Evolutionary conservation across 2,329 filamentous ascomycete species (phyloP).

Genomic region (Colletotrichum sp.): DNA sequence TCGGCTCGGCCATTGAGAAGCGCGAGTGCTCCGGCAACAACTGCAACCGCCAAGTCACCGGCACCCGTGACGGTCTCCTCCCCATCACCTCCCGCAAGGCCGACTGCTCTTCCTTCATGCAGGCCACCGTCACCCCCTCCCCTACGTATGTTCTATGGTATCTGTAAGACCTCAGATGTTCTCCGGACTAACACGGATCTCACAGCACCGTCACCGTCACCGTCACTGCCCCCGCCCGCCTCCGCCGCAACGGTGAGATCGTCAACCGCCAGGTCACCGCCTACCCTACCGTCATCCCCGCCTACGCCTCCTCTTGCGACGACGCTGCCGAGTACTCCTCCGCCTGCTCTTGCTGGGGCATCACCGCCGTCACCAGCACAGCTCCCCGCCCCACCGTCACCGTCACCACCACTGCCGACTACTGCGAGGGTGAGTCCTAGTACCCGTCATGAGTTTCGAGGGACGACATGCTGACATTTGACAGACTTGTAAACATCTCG

Average conservation of each 20-base stretch:
- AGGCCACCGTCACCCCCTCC: conserved; percentile 43
- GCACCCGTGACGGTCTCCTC: conserved; percentile 41
- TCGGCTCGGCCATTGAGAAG: conserved; percentile 38
- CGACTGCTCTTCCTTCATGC: conserved; percentile 46
- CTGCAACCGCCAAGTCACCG: conserved; percentile 51
- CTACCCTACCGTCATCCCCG: conserved; percentile 37
- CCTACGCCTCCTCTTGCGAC: conserved; percentile 45
- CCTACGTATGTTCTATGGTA: conserved; percentile 37
- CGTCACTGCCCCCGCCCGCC: conserved; percentile 30
- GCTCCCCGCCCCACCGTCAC: conserved; percentile 43
- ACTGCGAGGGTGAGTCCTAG: conserved; percentile 36
- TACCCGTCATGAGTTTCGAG: not conserved
- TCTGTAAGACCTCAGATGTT: not conserved
- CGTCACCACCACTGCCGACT: conserved; percentile 45
- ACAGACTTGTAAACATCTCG: conserved; percentile 13
- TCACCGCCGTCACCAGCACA: conserved; percentile 43
- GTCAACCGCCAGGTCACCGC: conserved; percentile 35
- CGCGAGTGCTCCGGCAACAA: conserved; percentile 47
- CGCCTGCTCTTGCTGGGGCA: conserved; percentile 50
- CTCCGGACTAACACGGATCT: conserved; percentile 23
- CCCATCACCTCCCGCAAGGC: conserved; percentile 38
- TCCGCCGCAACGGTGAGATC: conserved; percentile 28
- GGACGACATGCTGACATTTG: not conserved
- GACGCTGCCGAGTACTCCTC: conserved; percentile 39
- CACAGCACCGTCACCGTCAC: conserved; percentile 43